Evolutionary conservation across 192 early-diverging fungal genomes (phyloP), one percentile per base, ranked within the genome.

Genomic region (Glomus cerebriforme): DNA sequence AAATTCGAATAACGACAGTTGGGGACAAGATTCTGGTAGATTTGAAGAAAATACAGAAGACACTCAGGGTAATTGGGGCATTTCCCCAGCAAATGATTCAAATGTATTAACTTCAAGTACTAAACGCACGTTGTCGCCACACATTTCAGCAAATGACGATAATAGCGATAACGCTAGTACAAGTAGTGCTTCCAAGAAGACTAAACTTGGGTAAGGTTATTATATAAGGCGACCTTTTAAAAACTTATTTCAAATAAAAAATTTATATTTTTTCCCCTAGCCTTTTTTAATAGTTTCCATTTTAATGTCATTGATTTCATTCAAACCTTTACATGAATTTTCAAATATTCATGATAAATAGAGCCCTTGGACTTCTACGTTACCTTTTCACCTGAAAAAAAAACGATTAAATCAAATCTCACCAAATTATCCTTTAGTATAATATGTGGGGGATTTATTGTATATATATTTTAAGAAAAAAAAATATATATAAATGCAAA

Each of bases 101-200:
- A 26, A 73, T 22, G 31, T 26, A 73, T 49, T 54, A 58, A 73
- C 17, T 49, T 37, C 19, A 12, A 10, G 47, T 49, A 49, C 27
- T 73, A 73, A 73, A 32, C 47, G 71, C 27, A 73, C 71, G 45
- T 43, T 67, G 22, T 68, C 66, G 34, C 9, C 66, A 68, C 66
- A 34, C 6, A 68, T 68, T 39, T 22, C 31, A 37, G 66, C 5
- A 54, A 54, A 68, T 29, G 64, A 66, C 13, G 66, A 68, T 34
- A 39, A 15, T 65, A 17, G 63, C 17, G 31, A 65, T 68, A 35
- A 68, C 9, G 19, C 22, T 39, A 35, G 35, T 39, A 68, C 35
- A n/a, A 37, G n/a, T 68, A 35, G 32, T 68, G n/a, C 32, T 24
- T 37, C 35, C 19, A 68, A 68, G 34, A 68, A 37, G 32, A 68